Percentiles rank a stretch among this genome's conserved stretches.
phyloP scores from a whole-genome alignment of 495 filamentous ascomycete genomes.

The Tuber borchii region DNA sequence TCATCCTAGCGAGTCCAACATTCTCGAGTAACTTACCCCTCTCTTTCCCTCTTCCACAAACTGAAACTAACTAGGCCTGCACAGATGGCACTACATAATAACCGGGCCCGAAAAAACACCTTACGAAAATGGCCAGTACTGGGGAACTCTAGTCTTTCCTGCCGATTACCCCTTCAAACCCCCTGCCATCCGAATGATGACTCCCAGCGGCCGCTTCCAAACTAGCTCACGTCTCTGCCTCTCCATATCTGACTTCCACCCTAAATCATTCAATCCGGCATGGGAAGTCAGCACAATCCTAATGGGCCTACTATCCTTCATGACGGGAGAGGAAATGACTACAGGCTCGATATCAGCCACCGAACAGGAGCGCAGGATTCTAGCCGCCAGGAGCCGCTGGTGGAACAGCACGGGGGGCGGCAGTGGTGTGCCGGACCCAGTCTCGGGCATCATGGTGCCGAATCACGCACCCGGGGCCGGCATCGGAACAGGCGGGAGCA shows the following conservation, averaged over 20 bases:
- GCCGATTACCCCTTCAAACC: conserved; percentile 95
- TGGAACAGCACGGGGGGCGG: conserved; percentile 97
- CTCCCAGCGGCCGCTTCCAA: conserved; percentile 90
- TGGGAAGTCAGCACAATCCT: conserved; percentile 97
- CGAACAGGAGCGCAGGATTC: conserved; percentile 68
- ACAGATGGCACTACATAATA: conserved; percentile 97
- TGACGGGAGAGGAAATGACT: conserved; percentile 99
- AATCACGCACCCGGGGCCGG: conserved; percentile 39
- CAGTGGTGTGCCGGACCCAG: conserved; percentile 50
- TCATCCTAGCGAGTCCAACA: conserved; percentile 90
- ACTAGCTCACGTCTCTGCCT: conserved; percentile 86
- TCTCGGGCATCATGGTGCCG: conserved; percentile 47
- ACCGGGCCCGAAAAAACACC: conserved; percentile 92
- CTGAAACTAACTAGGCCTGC: conserved; percentile 14
- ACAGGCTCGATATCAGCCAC: conserved; percentile 81
- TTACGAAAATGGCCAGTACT: conserved; percentile 93
- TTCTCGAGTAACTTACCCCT: conserved; percentile 63
- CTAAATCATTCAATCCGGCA: conserved; percentile 95
- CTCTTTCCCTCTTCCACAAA: conserved; percentile 9
- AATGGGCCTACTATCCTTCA: conserved; percentile 88
- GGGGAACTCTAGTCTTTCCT: conserved; percentile 93
- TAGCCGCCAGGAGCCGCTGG: conserved; percentile 76
- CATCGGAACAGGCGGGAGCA: conserved; percentile 45
- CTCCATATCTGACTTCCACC: conserved; percentile 93
- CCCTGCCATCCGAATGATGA: conserved; percentile 97